Base-by-base conservation (phyloP, 2,329 filamentous ascomycete species). In the Aspergillus viridinutans region DNA sequence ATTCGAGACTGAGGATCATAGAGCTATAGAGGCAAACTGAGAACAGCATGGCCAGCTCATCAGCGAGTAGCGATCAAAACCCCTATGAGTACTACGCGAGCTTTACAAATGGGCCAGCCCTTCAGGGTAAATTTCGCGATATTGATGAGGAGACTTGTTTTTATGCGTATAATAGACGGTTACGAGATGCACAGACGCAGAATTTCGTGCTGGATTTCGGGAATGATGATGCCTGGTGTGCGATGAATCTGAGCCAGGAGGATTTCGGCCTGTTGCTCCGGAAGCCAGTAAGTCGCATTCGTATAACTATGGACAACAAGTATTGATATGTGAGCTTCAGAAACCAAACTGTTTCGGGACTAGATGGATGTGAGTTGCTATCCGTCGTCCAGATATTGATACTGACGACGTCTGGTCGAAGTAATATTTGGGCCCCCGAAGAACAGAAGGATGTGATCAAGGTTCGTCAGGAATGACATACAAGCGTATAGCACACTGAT, bases 381-480 rank as follows among this genome's bases (percentile, higher is more conserved):
- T n/a, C 35, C 3, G 14, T 21, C 28, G 12, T 28, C 9, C 17
- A 7, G 42, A 14, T 47, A 53, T 49, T 56, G 10, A 54, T 43
- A 54, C 47, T 67, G 21, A 49, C 50, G 29, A 53, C 50, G 10
- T 12, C 14, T 14, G 43, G 38, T 28, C 3, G 3, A 60, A 86
- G 84, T 63, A 90, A 91, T 60, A 81, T 92, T 26, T 92, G 87
- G 86, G 80, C 83, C 49, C 88, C 88, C 0, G 82, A 84, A 64
- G 71, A 73, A 20, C 87, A 90, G 64, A 77, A 75, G 38, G 76
- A 82, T 3, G 67, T 82, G 9, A 78, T 91, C 48, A 76, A 78
- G 62, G 74, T 79, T 20, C 43, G 59, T 35, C 14, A 17, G 20
- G 5, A 14, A 12, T 12, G 23, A 8, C 10, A 23, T 47, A 23